Evolutionary conservation across 140 eudicot species (phyloP), one percentile per base, ranked within the genome.

Genomic region (Cichorium intybus): DNA sequence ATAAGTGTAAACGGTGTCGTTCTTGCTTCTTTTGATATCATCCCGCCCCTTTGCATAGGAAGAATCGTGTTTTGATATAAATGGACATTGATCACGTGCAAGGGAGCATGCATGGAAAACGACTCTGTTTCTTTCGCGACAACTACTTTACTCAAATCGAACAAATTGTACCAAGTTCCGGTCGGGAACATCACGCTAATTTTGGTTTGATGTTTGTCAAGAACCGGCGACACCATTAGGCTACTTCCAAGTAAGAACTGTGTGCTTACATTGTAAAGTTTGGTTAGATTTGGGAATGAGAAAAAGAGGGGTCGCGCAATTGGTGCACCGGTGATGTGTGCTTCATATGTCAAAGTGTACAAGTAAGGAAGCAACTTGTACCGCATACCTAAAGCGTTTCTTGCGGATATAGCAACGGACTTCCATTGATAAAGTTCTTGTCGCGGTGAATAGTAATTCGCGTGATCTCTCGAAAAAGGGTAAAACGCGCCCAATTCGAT

Each of bases 401-500:
- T 69, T 4, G 95, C 97, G 3, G 99, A 88, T 29, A 43, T 59
- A 3, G 97, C 94, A 48, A 93, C 99, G 0, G 95, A 67, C 57
- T 83, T 77, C 99, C 99, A 93, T 46, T 73, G 95, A 70, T 93
- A 93, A 65, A 93, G 95, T 79, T 93, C 99, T 60, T 93, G 97
- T 60, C 97, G 62, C 4, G 97, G 95, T 4, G 97, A 85, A 33
- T 83, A 83, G 61, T 67, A 88, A 47, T 93, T 88, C 2, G 99
- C 97, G 69, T 93, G 99, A 66, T 93, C 95, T 33, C 99, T 74
- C 12, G 99, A 85, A 62, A 93, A 93, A 0, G 99, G 99, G 68
- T 93, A 93, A 68, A 93, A 93, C 2, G 99, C 97, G 1, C 99
- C 99, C 43, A 93, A 17, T 49, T 93, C 93, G 66, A 93, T 93